A percentile compares a stretch with the other conserved stretches of the same genome.
These are phyloP conservation scores for Crithidia expoeki DNA, from an alignment of 208 protist species.

Conservation along the genomic window DNA sequence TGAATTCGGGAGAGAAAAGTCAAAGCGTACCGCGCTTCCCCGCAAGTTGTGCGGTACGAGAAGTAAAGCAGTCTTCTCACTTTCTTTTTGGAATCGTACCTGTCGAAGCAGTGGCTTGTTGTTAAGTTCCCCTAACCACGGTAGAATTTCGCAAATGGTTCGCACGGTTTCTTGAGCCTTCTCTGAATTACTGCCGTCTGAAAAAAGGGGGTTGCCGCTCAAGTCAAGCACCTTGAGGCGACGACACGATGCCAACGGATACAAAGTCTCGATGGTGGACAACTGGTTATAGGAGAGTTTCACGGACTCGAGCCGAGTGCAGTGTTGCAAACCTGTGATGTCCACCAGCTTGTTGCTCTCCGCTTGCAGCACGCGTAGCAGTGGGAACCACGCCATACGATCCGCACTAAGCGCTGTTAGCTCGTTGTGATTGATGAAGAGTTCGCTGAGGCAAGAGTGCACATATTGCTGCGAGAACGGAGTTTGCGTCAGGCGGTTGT, in stretches of 20 bases:
- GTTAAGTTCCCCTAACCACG: conserved; percentile 47
- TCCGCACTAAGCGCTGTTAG: conserved; percentile 41
- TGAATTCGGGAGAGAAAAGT: background rate
- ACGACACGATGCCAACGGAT: conserved; percentile 52
- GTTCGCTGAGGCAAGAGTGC: conserved; percentile 61
- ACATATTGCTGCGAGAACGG: background rate
- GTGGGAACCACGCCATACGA: conserved; percentile 60
- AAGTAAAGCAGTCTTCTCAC: background rate
- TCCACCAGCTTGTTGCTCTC: conserved; percentile 72
- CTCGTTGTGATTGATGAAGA: conserved; percentile 75
- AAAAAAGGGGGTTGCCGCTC: conserved; percentile 62
- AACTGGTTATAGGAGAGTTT: conserved; percentile 76
- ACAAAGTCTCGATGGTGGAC: conserved; percentile 27
- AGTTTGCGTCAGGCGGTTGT: conserved; percentile 49
- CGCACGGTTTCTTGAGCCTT: background rate
- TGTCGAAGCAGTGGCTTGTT: conserved; percentile 13
- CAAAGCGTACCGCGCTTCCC: background rate
- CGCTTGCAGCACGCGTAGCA: conserved; percentile 71
- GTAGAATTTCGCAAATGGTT: conserved; percentile 11
- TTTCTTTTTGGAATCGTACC: background rate
- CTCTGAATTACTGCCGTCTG: background rate
- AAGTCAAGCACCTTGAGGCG: conserved; percentile 53
- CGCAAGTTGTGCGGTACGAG: background rate
- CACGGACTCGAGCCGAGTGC: conserved; percentile 57
- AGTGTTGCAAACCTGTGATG: conserved; percentile 62